Base-by-base conservation (phyloP, 179 eudicot species). In the Corrigiola litoralis region DNA sequence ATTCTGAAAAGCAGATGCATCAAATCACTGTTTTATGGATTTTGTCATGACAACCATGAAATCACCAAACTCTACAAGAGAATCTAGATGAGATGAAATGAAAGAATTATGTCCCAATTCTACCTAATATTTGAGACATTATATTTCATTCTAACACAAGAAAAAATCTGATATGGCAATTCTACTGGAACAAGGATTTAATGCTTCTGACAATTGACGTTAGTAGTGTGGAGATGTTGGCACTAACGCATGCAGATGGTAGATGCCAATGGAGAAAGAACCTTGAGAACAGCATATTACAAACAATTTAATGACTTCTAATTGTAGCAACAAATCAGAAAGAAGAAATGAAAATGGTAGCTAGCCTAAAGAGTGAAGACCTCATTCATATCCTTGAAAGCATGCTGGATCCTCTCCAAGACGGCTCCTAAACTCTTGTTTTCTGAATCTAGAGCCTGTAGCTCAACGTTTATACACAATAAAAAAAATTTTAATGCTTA, bases 401-500 rank as follows among this genome's bases (percentile, higher is more conserved):
- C 57, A n/a, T 76, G 75, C 78, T 79, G 82, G 70, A 85, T 61
- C 75, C 75, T 79, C 74, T 74, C 67, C 37, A 82, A 37, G 49
- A 76, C 62, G 46, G 68, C 68, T 67, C 74, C 79, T 52, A 85
- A 71, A 63, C 71, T 79, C 65, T 69, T 47, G 28, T 82, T 65
- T 75, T 85, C 87, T 10, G 73, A 65, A 53, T 68, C 82, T 71
- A 85, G 60, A 48, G 76, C 77, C 90, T 85, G 73, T 37, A 29
- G n/a, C 48, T 47, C 45, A 47, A 47, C 17, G 3, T 38, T 50
- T n/a, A n/a, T n/a, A 14, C 6, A 20, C 4, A 24, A 40, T 47
- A 37, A 57, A 34, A 41, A 46, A 57, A 42, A 24, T 25, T 12
- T 29, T 62, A 41, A 2, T 28, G 23, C 4, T 1, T 11, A 40